Conservation (phyloP, 108 stramenopile genomes). For the Pseudonitzschia delicatissima region DNA sequence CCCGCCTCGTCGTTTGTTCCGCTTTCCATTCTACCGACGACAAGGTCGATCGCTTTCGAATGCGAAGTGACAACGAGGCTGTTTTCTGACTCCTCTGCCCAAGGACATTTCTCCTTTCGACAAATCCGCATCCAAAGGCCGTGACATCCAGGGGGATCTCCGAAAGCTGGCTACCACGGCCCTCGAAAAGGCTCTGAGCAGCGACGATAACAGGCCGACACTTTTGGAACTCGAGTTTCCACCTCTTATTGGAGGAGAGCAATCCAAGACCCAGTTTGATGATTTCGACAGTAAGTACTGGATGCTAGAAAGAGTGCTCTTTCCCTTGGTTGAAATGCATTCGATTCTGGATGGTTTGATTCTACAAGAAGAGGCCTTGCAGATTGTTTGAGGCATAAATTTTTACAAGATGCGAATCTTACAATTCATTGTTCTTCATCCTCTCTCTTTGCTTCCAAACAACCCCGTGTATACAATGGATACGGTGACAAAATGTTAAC, state of each 20-base stretch:
- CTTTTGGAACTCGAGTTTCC: conserved; percentile 82
- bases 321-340: neutral
- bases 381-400: neutral
- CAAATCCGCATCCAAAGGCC: conserved; percentile 51
- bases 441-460: neutral
- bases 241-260: conserved; percentile 62
- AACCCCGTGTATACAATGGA: too few species aligned
- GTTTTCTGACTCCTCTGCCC: conserved; percentile 43
- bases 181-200: conserved; percentile 27
- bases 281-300: conserved; percentile 75
- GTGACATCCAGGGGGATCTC: conserved; percentile 64
- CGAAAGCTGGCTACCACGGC: conserved; percentile 43
- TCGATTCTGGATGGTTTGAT: neutral
- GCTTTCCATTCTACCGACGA: too few species aligned
- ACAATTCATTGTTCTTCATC: neutral
- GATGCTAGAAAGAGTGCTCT: too few species aligned
- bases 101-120: conserved; percentile 74
- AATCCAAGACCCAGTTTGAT: conserved; percentile 78
- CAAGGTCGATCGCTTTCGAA: too few species aligned
- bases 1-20: too few species aligned
- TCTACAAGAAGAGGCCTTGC: neutral
- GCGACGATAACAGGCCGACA: conserved; percentile 31
- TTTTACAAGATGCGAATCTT: neutral
- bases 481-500: too few species aligned
- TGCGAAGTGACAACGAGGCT: too few species aligned